Evolutionary conservation across 1,139 yeast species (phyloP).

Genomic region (Nakaseomyces nivariensis): DNA sequence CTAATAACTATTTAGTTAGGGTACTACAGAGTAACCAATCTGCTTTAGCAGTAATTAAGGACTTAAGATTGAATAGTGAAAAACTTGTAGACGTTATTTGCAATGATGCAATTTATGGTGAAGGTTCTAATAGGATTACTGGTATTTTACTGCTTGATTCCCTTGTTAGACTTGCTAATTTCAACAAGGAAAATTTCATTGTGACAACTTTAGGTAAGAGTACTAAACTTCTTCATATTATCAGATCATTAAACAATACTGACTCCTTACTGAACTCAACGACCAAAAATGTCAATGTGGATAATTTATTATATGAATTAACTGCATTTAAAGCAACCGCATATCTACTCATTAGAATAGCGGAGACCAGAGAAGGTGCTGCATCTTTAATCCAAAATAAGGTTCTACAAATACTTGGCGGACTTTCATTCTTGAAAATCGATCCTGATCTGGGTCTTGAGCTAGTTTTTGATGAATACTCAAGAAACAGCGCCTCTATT

Average conservation of each 20-base stretch:
- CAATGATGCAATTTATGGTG: conserved; percentile 72
- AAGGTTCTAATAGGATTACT: conserved; percentile 68
- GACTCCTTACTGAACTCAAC: conserved; percentile 46
- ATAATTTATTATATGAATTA: conserved; percentile 54
- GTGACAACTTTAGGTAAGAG: conserved; percentile 52
- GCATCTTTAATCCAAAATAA: conserved; percentile 67
- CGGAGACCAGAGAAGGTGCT: conserved; percentile 71
- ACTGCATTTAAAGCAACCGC: conserved; percentile 68
- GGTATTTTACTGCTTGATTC: conserved; percentile 67
- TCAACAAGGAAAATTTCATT: conserved; percentile 45
- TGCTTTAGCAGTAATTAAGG: conserved; percentile 40
- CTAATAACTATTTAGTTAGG: conserved; percentile 55
- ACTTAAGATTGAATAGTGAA: conserved; percentile 50
- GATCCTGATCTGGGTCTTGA: conserved; percentile 78
- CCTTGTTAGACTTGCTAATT: conserved; percentile 47
- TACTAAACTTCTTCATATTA: conserved; percentile 54
- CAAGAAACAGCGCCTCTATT: conserved; percentile 26
- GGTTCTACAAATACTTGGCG: conserved; percentile 49
- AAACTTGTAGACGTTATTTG: conserved; percentile 56
- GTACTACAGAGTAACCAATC: conserved; percentile 35
- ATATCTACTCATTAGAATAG: conserved; percentile 60
- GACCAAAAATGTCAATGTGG: conserved; percentile 36
- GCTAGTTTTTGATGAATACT: conserved; percentile 31
- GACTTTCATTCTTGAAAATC: conserved; percentile 47
- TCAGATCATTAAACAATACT: conserved; percentile 57